These are phyloP conservation scores for Trichosporon coremiiforme DNA, from an alignment of 1,284 basidiomycete genomes.

Conservation along the genomic window DNA sequence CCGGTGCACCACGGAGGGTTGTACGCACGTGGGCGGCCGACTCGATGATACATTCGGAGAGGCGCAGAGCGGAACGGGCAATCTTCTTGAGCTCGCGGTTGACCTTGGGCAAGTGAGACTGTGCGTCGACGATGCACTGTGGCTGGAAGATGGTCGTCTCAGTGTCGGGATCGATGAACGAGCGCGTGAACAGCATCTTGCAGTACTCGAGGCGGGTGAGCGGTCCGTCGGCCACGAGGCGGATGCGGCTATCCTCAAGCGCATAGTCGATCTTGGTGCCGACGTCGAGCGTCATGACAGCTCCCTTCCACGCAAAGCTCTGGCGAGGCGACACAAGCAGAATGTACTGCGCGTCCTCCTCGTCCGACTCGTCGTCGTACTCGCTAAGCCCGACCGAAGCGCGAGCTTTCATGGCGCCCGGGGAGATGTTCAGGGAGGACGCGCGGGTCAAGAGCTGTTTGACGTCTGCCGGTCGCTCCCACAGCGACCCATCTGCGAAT, in stretches of 20 bases:
- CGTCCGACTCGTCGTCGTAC: conserved; percentile 58
- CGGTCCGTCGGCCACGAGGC: conserved; percentile 85
- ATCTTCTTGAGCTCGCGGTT: conserved; percentile 91
- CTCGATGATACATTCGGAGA: conserved; percentile 90
- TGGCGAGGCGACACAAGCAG: conserved; percentile 83
- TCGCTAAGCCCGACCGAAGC: conserved; percentile 64
- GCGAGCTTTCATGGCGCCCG: conserved; percentile 25
- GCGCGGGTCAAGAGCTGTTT: conserved; percentile 80
- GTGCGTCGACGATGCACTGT: conserved; percentile 69
- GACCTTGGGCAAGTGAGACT: conserved; percentile 87
- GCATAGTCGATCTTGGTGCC: conserved; percentile 68
- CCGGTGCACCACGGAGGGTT: conserved; percentile 64
- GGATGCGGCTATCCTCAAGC: conserved; percentile 76
- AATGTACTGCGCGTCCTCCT: conserved; percentile 65
- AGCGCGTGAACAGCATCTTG: conserved; percentile 74
- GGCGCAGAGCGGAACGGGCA: conserved; percentile 78
- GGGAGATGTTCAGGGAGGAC: conserved; percentile 61
- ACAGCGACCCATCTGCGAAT: conserved; percentile 79
- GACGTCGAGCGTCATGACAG: conserved; percentile 68
- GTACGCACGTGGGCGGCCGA: conserved; percentile 80
- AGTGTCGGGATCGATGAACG: conserved; percentile 60
- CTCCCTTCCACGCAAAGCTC: conserved; percentile 91
- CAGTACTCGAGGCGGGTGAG: conserved; percentile 72
- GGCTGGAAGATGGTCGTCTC: conserved; percentile 48
- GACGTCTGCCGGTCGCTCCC: conserved; percentile 78